phyloP scores from a whole-genome alignment of 345 rosid genomes.

The Cardiospermum halicacabum region DNA sequence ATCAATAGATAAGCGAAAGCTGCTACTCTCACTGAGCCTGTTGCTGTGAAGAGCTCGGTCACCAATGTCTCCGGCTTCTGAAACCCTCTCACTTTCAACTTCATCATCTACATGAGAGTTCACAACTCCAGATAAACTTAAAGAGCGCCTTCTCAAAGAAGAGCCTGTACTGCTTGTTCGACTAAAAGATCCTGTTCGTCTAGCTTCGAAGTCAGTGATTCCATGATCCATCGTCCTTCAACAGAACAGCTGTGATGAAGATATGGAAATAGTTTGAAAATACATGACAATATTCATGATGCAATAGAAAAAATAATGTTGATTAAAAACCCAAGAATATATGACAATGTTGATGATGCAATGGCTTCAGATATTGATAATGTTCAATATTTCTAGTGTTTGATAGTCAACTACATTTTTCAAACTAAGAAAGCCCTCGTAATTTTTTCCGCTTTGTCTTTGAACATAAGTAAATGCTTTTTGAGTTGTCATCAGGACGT shows the following conservation, averaged over 20 bases:
- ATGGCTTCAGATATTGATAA: not conserved
- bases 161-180: constrained; percentile 40
- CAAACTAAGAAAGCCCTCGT: too few relatives aligned
- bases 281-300: too few relatives aligned
- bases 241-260: constrained; percentile 13
- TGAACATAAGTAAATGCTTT: too few relatives aligned
- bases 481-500: too few relatives aligned
- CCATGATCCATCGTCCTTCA: constrained; percentile 41
- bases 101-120: constrained; percentile 37
- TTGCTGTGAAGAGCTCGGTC: constrained; percentile 60
- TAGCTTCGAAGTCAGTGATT: constrained; percentile 13
- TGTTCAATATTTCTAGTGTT: not conserved
- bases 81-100: constrained; percentile 52
- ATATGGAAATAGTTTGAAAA: not conserved
- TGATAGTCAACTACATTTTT: constrained; percentile 1
- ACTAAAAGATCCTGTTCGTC: constrained; percentile 31
- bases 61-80: constrained; percentile 91
- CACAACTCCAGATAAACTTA: constrained; percentile 32
- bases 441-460: too few relatives aligned
- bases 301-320: not conserved
- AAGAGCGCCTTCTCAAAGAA: constrained; percentile 47
- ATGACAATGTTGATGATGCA: not conserved
- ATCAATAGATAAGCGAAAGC: constrained; percentile 37
- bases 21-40: constrained; percentile 38
- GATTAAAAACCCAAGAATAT: not conserved